Conservation (phyloP, 495 filamentous ascomycete genomes). For the Friedmanniomyces endolithicus region DNA sequence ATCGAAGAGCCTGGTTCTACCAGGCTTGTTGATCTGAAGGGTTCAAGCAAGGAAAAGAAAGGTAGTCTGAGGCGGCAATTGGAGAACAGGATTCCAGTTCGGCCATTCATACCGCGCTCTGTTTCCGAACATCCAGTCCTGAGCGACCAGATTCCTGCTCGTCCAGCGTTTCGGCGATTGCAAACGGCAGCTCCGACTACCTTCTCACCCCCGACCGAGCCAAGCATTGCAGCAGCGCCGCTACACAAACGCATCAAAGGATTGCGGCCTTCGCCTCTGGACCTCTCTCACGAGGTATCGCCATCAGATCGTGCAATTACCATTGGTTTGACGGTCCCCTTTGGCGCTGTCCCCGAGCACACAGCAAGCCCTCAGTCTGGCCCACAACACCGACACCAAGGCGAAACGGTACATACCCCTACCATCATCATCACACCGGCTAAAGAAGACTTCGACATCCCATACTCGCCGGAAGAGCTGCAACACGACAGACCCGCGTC, state of each 20-base stretch:
- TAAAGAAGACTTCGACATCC: constrained; percentile 51
- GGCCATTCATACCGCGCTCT: not conserved
- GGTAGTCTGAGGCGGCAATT: not conserved
- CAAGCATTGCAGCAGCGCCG: not conserved
- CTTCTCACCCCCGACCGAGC: too few relatives aligned
- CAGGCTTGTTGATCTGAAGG: constrained; percentile 4
- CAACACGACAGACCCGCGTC: constrained; percentile 37
- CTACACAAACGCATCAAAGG: constrained; percentile 15
- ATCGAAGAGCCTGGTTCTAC: constrained; percentile 15
- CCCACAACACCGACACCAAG: constrained; percentile 19
- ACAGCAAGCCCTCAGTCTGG: constrained; percentile 41
- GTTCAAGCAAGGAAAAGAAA: not conserved
- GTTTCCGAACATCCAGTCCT: not conserved
- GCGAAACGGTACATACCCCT: constrained; percentile 35
- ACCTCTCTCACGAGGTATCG: constrained; percentile 45
- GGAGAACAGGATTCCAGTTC: not conserved
- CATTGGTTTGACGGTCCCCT: constrained; percentile 64
- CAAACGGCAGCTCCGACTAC: not conserved
- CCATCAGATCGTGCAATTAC: constrained; percentile 64
- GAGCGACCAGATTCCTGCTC: not conserved
- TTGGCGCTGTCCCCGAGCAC: constrained; percentile 41
- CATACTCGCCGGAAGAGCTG: constrained; percentile 34
- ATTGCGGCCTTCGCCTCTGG: constrained; percentile 10
- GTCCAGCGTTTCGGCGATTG: not conserved
- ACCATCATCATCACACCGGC: constrained; percentile 57